phyloP scores from a whole-genome alignment of 306 rosid genomes.

The Inga leiocalycina region DNA sequence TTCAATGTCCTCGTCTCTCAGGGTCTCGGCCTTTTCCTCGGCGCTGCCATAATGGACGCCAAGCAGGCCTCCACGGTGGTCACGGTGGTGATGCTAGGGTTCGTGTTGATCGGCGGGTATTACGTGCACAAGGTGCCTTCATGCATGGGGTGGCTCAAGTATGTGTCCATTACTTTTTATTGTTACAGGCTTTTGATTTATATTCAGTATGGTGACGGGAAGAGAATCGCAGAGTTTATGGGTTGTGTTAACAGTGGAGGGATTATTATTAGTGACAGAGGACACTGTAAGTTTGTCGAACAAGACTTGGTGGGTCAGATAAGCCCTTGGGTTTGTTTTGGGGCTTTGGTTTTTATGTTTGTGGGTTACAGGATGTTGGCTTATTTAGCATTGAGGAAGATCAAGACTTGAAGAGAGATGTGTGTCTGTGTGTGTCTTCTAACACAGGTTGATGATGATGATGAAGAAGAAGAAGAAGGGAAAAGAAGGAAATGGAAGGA shows the following conservation, averaged over 20 bases:
- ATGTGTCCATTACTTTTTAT: slow-evolving; percentile 74
- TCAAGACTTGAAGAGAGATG: slow-evolving; percentile 41
- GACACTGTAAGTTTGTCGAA: slow-evolving; percentile 68
- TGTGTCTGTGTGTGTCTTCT: background rate
- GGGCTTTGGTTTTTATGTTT: slow-evolving; percentile 70
- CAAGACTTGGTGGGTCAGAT: slow-evolving; percentile 83
- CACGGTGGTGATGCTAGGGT: slow-evolving; percentile 86
- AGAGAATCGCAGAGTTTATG: slow-evolving; percentile 50
- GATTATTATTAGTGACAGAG: slow-evolving; percentile 4
- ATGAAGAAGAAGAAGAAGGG: background rate
- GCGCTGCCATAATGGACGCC: slow-evolving; percentile 91
- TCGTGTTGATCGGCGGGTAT: slow-evolving; percentile 84
- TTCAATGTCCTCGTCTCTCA: slow-evolving; percentile 85
- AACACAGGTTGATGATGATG: background rate
- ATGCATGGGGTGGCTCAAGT: slow-evolving; percentile 81
- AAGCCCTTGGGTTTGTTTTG: slow-evolving; percentile 56
- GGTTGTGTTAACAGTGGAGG: slow-evolving; percentile 44
- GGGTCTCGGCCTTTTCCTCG: slow-evolving; percentile 89
- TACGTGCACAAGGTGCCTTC: slow-evolving; percentile 83
- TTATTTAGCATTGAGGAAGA: slow-evolving; percentile 73
- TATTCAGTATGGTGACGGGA: slow-evolving; percentile 78
- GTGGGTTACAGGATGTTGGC: slow-evolving; percentile 80
- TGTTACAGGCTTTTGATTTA: slow-evolving; percentile 64
- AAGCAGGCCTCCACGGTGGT: slow-evolving; percentile 86
- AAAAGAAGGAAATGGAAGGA: slow-evolving; percentile 15